A percentile compares a stretch with the other conserved stretches of the same genome.
Conservation (phyloP, 441 rosid genomes). For the Bocquillonia castaneifolia region DNA sequence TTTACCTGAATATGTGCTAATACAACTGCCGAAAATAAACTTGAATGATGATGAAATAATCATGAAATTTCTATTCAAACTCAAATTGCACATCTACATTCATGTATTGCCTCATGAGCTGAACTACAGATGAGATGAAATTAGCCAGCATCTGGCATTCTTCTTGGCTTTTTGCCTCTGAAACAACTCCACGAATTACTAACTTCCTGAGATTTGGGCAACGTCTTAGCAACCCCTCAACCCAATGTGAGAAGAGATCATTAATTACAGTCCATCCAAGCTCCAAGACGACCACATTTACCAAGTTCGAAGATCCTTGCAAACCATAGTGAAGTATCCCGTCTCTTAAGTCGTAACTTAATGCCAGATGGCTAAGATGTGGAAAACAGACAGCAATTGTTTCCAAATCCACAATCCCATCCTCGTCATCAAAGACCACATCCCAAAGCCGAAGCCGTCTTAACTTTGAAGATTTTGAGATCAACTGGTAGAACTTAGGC, state of each 20-base stretch:
- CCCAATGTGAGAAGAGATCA: constrained; percentile 61
- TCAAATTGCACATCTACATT: constrained; percentile 69
- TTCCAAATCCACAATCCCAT: constrained; percentile 63
- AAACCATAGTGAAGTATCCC: constrained; percentile 50
- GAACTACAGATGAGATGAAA: constrained; percentile 64
- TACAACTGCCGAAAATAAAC: constrained; percentile 23
- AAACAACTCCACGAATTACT: constrained; percentile 62
- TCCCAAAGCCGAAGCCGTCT: constrained; percentile 75
- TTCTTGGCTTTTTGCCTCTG: constrained; percentile 56
- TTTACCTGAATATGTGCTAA: constrained; percentile 22
- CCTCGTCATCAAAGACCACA: constrained; percentile 60
- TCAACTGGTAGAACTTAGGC: constrained; percentile 74
- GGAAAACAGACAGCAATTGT: constrained; percentile 61
- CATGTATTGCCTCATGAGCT: constrained; percentile 65
- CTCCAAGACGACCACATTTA: constrained; percentile 59
- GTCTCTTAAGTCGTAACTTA: constrained; percentile 62
- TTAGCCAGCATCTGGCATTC: constrained; percentile 59
- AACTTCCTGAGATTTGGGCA: constrained; percentile 64
- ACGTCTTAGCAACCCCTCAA: constrained; percentile 53
- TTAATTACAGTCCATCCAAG: constrained; percentile 68
- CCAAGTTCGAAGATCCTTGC: constrained; percentile 50
- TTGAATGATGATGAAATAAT: constrained; percentile 15
- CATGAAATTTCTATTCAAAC: constrained; percentile 37
- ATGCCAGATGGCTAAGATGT: constrained; percentile 54
- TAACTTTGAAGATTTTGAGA: constrained; percentile 59